Evolutionary conservation across 1,284 basidiomycete species (phyloP).

Genomic region (Ganoderma sinense): DNA sequence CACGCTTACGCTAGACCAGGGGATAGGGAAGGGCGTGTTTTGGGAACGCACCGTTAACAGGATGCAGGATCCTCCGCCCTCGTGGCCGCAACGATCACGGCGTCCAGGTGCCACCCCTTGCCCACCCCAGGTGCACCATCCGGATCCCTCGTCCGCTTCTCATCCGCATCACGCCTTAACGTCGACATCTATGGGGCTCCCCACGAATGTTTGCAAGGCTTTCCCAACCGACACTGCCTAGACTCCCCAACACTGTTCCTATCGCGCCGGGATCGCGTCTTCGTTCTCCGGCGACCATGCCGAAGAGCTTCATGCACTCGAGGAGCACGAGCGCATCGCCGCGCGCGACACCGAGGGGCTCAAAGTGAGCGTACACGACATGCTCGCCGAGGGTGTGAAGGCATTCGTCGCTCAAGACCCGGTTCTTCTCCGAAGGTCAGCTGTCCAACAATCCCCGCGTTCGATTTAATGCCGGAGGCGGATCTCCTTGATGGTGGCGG

Average conservation of each 20-base stretch:
- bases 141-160: background rate
- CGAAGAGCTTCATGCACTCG: background rate
- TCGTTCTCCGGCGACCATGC: background rate
- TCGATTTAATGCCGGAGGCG: background rate
- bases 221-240: background rate
- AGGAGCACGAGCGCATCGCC: background rate
- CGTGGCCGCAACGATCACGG: background rate
- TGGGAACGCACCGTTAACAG: too few relatives aligned
- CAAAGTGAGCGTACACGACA: background rate
- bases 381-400: background rate
- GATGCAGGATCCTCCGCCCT: background rate
- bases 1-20: too few relatives aligned
- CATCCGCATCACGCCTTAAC: too few relatives aligned
- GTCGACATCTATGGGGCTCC: background rate
- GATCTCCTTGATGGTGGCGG: too few relatives aligned
- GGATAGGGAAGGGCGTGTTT: too few relatives aligned
- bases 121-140: background rate
- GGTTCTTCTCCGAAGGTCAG: constrained; percentile 1
- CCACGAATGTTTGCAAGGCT: background rate
- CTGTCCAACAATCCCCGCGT: too few relatives aligned
- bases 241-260: background rate
- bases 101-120: background rate
- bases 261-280: background rate
- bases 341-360: background rate
- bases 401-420: background rate